phyloP scores from a whole-genome alignment of 805 yeast species.

The Zygoascus biomembranicola region DNA sequence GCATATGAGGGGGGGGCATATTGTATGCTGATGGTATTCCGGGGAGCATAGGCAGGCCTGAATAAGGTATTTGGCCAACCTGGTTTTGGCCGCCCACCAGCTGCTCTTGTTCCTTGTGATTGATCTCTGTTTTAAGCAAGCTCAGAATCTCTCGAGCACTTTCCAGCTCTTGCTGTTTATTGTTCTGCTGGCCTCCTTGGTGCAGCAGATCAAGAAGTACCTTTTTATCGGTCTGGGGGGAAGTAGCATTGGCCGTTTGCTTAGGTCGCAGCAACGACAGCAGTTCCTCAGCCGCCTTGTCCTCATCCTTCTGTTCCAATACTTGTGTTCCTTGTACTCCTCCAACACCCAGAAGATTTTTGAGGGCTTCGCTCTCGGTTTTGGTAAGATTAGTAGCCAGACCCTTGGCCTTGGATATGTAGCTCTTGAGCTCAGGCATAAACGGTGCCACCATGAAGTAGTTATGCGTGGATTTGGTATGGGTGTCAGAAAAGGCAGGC shows the following conservation, averaged over 20 bases:
- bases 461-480: conserved; percentile 2
- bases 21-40: neutral
- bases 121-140: conserved; percentile 20
- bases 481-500: conserved; percentile 24
- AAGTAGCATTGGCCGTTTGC: neutral
- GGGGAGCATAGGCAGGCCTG: too few relatives aligned
- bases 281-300: conserved; percentile 15
- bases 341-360: conserved; percentile 24
- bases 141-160: conserved; percentile 26
- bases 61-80: neutral
- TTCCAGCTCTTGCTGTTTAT: conserved; percentile 17
- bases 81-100: neutral
- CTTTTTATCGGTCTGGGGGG: conserved; percentile 15
- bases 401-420: conserved; percentile 25
- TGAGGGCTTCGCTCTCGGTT: conserved; percentile 24
- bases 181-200: conserved; percentile 10
- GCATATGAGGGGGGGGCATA: conserved; percentile 1
- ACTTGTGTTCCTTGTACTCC: conserved; percentile 9
- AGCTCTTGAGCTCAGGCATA: conserved; percentile 26
- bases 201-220: conserved; percentile 21
- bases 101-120: conserved; percentile 4
- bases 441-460: conserved; percentile 33
- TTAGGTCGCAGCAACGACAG: conserved; percentile 12
- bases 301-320: conserved; percentile 10
- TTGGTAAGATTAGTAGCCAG: conserved; percentile 20